Base-by-base conservation (phyloP, 2,329 filamentous ascomycete genomes). In the Colletotrichum sp. region DNA sequence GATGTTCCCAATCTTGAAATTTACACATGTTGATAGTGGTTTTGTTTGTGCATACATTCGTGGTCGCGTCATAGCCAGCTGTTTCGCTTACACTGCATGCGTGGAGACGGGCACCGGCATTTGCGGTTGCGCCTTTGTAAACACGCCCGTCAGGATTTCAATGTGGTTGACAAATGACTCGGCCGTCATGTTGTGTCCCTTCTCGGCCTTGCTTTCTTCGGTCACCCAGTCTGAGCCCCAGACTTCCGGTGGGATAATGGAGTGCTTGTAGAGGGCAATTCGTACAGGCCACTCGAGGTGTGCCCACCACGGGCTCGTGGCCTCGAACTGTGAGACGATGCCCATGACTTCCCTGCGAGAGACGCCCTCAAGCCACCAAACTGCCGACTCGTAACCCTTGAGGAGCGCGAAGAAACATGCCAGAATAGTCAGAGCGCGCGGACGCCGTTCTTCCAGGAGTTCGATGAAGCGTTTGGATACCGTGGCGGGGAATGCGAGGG, bases 361-460 rank as follows among this genome's bases (percentile, higher is more conserved):
- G 80, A 94, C 92, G 52, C 93, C 92, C 24, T 92, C 88, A 32
- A 95, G 85, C 93, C 93, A 95, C 93, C 93, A 95, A 18, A 92
- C 86, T 18, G 73, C 57, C 18, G 87, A 83, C 76, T 93, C 90
- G 77, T 93, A 86, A 39, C 89, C 88, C 80, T 92, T 92, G 63
- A 94, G 86, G 49, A 93, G 85, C 32, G 91, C 92, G 79, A 93
- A 93, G 82, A 93, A 94, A 81, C 91, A 92, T 8, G 92, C 92
- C 2, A 94, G 87, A 44, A 93, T 91, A 36, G 90, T 89, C 32
- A 94, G 86, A 3, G 92, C 91, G 15, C 92, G 90, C 2, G 92
- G 92, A 15, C 90, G 88, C 73, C 90, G 89, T 70, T 88, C 86
- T 76, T 90, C 89, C 15, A 95, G 87, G 34, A 91, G 87, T 72